phyloP scores from a whole-genome alignment of 2,329 filamentous ascomycete genomes.

The Alternaria novae-zelandiae region DNA sequence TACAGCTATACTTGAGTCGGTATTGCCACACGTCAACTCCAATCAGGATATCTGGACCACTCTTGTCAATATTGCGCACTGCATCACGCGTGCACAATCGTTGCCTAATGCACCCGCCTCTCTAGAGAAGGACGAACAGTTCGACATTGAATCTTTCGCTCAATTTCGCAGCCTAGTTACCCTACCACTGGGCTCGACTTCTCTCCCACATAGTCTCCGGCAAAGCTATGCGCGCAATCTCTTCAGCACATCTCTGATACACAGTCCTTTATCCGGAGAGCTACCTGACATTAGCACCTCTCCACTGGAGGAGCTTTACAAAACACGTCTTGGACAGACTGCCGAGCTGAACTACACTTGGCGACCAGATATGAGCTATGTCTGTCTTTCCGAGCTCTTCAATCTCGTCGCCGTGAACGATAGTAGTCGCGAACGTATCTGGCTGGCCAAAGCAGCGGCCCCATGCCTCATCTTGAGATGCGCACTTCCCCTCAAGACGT shows the following conservation, averaged over 20 bases:
- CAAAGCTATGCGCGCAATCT: constrained; percentile 75
- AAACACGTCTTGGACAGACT: constrained; percentile 73
- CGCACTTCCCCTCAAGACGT: constrained; percentile 79
- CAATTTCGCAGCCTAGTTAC: constrained; percentile 75
- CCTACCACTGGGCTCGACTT: constrained; percentile 70
- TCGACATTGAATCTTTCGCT: constrained; percentile 79
- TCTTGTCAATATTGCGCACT: constrained; percentile 44
- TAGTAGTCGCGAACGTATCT: constrained; percentile 53
- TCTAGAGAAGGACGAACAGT: constrained; percentile 70
- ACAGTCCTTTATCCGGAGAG: constrained; percentile 69
- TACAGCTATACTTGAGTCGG: constrained; percentile 70
- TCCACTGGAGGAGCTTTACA: constrained; percentile 68
- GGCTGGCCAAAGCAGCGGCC: constrained; percentile 76
- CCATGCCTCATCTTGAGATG: constrained; percentile 84
- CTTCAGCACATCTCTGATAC: constrained; percentile 83
- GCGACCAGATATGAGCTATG: constrained; percentile 76
- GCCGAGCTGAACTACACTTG: constrained; percentile 68
- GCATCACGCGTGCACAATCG: constrained; percentile 48
- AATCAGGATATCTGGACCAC: constrained; percentile 68
- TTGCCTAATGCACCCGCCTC: constrained; percentile 45
- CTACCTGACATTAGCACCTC: constrained; percentile 57
- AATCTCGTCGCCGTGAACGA: constrained; percentile 60
- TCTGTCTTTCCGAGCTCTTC: constrained; percentile 77
- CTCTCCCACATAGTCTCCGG: constrained; percentile 71
- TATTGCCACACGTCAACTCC: constrained; percentile 59